These are phyloP conservation scores for Microcera coccophila DNA, from an alignment of 2,329 filamentous ascomycete genomes.

Conservation along the genomic window DNA sequence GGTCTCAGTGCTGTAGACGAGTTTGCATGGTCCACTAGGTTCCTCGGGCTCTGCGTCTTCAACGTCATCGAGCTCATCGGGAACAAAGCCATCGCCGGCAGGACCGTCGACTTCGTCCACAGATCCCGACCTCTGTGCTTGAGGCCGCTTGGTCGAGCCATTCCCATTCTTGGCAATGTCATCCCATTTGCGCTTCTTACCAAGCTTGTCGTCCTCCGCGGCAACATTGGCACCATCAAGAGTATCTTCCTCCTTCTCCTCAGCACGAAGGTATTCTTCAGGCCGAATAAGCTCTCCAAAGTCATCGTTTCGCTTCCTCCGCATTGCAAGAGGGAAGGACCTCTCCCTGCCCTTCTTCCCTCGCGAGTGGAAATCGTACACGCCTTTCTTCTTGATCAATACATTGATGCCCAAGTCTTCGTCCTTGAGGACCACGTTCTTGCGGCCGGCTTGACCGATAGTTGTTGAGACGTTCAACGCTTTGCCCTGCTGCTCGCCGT, in stretches of 20 bases:
- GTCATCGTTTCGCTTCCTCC: constrained; percentile 77
- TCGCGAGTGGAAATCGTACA: constrained; percentile 90
- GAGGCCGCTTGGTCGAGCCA: constrained; percentile 58
- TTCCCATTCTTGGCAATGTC: constrained; percentile 46
- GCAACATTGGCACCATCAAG: constrained; percentile 44
- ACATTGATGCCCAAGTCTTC: constrained; percentile 91
- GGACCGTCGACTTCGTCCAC: constrained; percentile 45
- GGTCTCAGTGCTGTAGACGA: constrained; percentile 60
- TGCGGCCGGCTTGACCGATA: constrained; percentile 76
- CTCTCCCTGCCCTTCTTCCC: constrained; percentile 89
- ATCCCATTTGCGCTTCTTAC: constrained; percentile 93
- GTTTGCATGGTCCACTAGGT: constrained; percentile 66
- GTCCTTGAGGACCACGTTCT: constrained; percentile 81
- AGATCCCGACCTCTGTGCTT: constrained; percentile 39
- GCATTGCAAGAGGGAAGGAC: constrained; percentile 82
- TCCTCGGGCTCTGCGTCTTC: constrained; percentile 53
- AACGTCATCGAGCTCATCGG: constrained; percentile 56
- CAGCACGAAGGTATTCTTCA: constrained; percentile 88
- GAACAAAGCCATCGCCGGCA: constrained; percentile 35
- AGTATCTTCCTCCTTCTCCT: constrained; percentile 77
- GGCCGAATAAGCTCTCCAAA: constrained; percentile 92
- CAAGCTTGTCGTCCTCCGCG: constrained; percentile 60
- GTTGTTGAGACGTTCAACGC: constrained; percentile 85
- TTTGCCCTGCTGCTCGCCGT: constrained; percentile 85
- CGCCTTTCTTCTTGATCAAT: constrained; percentile 78